Percentiles rank a stretch among this genome's conserved stretches.
Conservation (phyloP, 345 rosid species). For the Gossypium thurberi region DNA sequence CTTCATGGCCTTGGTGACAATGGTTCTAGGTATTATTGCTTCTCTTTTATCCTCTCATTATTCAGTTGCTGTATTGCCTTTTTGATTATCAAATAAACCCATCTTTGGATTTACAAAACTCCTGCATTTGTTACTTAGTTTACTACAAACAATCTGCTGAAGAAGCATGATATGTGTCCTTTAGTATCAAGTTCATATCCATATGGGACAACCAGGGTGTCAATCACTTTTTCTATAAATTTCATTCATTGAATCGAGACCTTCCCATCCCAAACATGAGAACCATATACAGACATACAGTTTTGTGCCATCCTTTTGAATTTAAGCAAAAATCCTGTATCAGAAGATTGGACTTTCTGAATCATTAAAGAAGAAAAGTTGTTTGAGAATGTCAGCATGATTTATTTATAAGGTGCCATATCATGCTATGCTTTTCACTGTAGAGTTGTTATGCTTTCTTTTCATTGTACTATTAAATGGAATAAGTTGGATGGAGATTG, state of each 20-base stretch:
- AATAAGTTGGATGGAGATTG: conserved; percentile 24
- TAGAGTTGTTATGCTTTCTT: conserved; percentile 1
- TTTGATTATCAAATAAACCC: neutral
- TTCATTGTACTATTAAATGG: conserved; percentile 13
- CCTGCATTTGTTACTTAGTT: neutral
- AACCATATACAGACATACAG: neutral
- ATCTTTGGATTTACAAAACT: neutral
- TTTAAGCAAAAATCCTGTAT: conserved; percentile 16
- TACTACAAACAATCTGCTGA: neutral
- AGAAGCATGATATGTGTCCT: neutral
- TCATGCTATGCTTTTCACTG: conserved; percentile 22
- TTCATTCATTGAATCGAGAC: conserved; percentile 4
- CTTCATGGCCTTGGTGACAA: conserved; percentile 77
- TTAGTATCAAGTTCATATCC: neutral
- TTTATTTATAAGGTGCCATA: conserved; percentile 32
- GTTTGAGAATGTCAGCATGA: conserved; percentile 38
- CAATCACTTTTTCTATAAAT: neutral
- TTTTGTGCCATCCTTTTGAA: neutral
- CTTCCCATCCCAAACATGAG: neutral
- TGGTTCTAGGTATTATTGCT: conserved; percentile 53
- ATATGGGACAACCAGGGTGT: neutral
- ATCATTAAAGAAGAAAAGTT: conserved; percentile 15
- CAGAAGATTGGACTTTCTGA: conserved; percentile 21
- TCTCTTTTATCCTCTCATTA: neutral
- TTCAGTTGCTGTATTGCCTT: neutral